Base-by-base conservation (phyloP, 2,329 filamentous ascomycete genomes). In the Nannizziopsis arthrosporioides region DNA sequence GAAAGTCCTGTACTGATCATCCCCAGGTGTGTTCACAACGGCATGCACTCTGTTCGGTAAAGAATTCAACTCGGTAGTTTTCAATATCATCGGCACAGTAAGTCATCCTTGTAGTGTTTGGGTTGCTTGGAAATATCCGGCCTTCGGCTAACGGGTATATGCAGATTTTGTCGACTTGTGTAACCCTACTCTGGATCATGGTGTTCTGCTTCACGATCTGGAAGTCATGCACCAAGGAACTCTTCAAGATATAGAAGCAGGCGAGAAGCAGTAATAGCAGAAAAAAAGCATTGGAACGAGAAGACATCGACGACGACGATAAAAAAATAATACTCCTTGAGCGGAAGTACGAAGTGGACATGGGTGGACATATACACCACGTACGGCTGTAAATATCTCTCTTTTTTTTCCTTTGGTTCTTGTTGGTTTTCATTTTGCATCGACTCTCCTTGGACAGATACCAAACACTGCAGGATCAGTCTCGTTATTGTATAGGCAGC, bases 81-180 rank as follows among this genome's bases (percentile, higher is more conserved):
- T 53, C 35, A 47, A 51, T n/a, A 47, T 54, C 12, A 42, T 54
- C 10, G 50, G 44, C 37, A 54, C 52, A 18, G 52, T 54, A 44
- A 50, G 52, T 42, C 22, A n/a, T 48, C 10, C 15, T 18, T 19
- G 11, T 14, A 11, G 14, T 14, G 6, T 36, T n/a, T 42, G 32
- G 15, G 27, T 14, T 37, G 18, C 27, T 15, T 7, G 4, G 4
- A 27, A 3, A 7, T 42, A 7, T 42, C 27, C 42, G 40, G 34
- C 46, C 37, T 10, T 36, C 6, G 11, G 9, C 44, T 41, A 15
- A 41, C 44, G 12, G 18, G n/a, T 1, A n/a, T 2, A 2, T 2
- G 7, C 35, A 54, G 52, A 50, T 52, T 17, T 40, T 53, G 22
- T 43, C 50, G 2, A 32, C 51, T 14, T 44, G 37, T 30, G 50